Percentiles rank a stretch among this genome's conserved stretches.
Evolutionary conservation across 139 green algal genomes (phyloP).

Genomic region (Closterium sp.): DNA sequence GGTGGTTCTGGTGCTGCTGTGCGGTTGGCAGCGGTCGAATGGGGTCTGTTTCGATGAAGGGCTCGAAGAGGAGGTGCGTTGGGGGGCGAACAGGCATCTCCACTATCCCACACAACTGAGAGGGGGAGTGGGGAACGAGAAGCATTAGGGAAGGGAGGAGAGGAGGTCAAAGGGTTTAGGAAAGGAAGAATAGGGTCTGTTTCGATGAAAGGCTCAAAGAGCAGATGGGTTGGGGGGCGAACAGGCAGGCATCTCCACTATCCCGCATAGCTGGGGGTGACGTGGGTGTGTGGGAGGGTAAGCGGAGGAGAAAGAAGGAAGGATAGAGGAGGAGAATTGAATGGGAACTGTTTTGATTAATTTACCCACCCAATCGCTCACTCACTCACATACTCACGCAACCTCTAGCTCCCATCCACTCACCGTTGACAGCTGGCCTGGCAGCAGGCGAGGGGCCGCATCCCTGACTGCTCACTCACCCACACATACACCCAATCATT

Average conservation of each 20-base stretch:
- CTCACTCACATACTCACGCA: too few relatives aligned
- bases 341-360: background rate
- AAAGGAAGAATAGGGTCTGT: slow-evolving; percentile 44
- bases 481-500: too few relatives aligned
- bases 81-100: slow-evolving; percentile 46
- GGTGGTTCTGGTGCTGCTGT: background rate
- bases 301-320: background rate
- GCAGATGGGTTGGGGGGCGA: background rate
- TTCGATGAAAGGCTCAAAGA: slow-evolving; percentile 64
- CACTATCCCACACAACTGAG: slow-evolving; percentile 25
- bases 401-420: too few relatives aligned
- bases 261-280: slow-evolving; percentile 13
- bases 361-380: too few relatives aligned
- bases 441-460: slow-evolving; percentile 7
- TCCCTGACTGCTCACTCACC: background rate
- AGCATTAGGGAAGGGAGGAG: too few relatives aligned
- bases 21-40: slow-evolving; percentile 6
- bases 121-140: too few relatives aligned
- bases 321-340: background rate
- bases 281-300: background rate
- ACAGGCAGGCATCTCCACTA: slow-evolving; percentile 37
- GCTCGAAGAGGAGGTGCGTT: slow-evolving; percentile 58
- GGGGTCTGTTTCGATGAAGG: slow-evolving; percentile 61
- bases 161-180: too few relatives aligned
- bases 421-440: slow-evolving; percentile 7